A percentile compares a stretch with the other conserved stretches of the same genome.
phyloP scores from a whole-genome alignment of 1,284 basidiomycete genomes.

The Vanrija sp. region DNA sequence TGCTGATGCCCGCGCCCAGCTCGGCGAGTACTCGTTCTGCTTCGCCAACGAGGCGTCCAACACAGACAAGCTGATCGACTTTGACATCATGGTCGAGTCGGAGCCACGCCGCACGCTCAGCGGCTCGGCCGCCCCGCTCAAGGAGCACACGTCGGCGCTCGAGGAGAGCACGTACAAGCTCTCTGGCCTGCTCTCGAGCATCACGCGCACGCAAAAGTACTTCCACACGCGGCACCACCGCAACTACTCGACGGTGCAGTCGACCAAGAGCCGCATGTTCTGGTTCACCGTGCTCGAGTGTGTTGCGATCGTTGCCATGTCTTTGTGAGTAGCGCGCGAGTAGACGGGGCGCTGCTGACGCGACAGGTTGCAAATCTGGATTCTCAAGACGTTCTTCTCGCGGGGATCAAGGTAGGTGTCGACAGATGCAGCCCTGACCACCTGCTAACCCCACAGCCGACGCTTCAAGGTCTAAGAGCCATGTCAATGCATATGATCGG shows the following conservation, averaged over 20 bases:
- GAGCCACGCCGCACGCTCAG: constrained; percentile 81
- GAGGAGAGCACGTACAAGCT: constrained; percentile 91
- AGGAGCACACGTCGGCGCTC: constrained; percentile 82
- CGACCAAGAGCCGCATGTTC: constrained; percentile 59
- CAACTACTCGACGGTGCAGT: constrained; percentile 38
- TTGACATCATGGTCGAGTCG: constrained; percentile 96
- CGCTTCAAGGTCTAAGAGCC: constrained; percentile 22
- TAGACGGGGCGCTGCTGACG: background rate
- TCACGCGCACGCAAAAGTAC: constrained; percentile 87
- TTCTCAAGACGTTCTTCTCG: constrained; percentile 89
- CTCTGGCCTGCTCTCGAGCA: constrained; percentile 74
- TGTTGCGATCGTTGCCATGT: constrained; percentile 72
- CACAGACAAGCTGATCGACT: constrained; percentile 88
- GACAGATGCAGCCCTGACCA: too few relatives aligned
- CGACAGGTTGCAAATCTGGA: constrained; percentile 73
- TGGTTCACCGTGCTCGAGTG: constrained; percentile 84
- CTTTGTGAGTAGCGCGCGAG: constrained; percentile 44
- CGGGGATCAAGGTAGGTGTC: constrained; percentile 52
- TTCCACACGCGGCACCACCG: constrained; percentile 45
- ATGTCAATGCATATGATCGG: constrained; percentile 1
- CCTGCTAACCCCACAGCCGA: constrained; percentile 5
- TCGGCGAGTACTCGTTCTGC: constrained; percentile 97
- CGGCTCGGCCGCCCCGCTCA: constrained; percentile 62
- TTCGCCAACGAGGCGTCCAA: constrained; percentile 94
- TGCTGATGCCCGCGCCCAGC: constrained; percentile 12